Evolutionary conservation across 768 basidiomycete species (phyloP), one percentile per base, ranked within the genome.

Genomic region (Strobilomyces echinocephalus): DNA sequence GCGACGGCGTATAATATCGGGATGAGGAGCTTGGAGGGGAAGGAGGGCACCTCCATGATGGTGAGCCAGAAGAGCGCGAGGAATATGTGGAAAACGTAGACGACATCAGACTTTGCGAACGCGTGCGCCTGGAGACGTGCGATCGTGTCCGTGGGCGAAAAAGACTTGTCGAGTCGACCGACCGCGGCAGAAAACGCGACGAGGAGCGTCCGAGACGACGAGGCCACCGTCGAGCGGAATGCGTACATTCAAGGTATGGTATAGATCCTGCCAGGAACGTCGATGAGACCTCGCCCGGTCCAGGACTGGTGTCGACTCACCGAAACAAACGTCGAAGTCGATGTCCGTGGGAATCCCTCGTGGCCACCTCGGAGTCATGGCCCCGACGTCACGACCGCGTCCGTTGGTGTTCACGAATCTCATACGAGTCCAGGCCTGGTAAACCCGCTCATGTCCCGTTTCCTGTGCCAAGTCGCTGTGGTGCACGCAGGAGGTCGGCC

Each of bases 11-110:
- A 95, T 18, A 87, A 72, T 28, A 83, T 35, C 8, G 94, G 92
- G 59, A 95, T 90, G 45, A 78, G 52, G 39, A 95, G 80, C 64
- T 95, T 94, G 61, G 77, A 64, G 4, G 88, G 87, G 61, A 84
- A 88, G 14, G 76, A 74, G 0, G 90, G 88, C 1, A 72, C 73
- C 54, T 79, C 73, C 86, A 93, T 88, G 52, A 92, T 73, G 39
- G 71, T 70, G 56, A 92, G 72, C 87, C 88, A 91, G 66, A 91
- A 85, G 7, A 71, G 60, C 41, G 84, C 84, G 38, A 82, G 76
- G 52, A 78, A 59, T 31, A 86, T 58, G 60, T 91, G 85, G 62
- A 88, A 73, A 55, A 88, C 53, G 69, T 89, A 85, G 48, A 85
- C 68, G 46, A 69, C 69, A 72, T 91, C 88, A 18, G 76, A 71